Evolutionary conservation across 1,284 basidiomycete genomes (phyloP).

Genomic region (Leccinum fallax): DNA sequence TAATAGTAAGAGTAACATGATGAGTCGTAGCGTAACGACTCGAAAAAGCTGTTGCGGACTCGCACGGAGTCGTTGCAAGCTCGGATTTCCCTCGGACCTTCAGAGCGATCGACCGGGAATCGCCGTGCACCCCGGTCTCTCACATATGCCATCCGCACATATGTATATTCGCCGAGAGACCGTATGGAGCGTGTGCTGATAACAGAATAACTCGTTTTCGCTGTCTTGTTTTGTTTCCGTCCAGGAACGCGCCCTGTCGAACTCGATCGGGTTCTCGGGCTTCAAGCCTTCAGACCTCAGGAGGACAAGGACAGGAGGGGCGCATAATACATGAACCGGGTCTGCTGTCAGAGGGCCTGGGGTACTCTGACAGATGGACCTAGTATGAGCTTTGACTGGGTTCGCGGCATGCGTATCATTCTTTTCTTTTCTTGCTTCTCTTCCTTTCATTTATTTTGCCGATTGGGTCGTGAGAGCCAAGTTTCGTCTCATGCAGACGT

Average conservation of each 20-base stretch:
- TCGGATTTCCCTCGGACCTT: too few relatives aligned
- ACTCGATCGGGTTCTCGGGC: not conserved
- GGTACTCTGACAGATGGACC: too few relatives aligned
- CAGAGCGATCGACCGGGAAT: not conserved
- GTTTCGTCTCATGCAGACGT: not conserved
- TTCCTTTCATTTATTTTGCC: not conserved
- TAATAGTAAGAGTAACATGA: too few relatives aligned
- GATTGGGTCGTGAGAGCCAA: not conserved
- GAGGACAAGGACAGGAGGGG: not conserved
- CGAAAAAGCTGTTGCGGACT: too few relatives aligned
- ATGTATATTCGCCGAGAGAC: not conserved
- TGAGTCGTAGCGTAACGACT: too few relatives aligned
- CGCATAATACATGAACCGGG: not conserved
- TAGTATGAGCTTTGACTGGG: too few relatives aligned
- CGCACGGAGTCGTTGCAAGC: too few relatives aligned
- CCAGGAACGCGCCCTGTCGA: not conserved
- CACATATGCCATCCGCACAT: not conserved
- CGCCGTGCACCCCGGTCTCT: not conserved
- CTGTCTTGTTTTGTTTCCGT: not conserved
- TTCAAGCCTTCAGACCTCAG: not conserved
- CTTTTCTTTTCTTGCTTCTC: not conserved
- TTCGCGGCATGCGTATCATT: not conserved
- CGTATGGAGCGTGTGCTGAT: not conserved
- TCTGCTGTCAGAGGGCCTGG: not conserved
- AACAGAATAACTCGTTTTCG: not conserved